These are phyloP conservation scores for Acanthochlamys bracteata DNA, from an alignment of 106 monocot genomes.

Conservation along the genomic window DNA sequence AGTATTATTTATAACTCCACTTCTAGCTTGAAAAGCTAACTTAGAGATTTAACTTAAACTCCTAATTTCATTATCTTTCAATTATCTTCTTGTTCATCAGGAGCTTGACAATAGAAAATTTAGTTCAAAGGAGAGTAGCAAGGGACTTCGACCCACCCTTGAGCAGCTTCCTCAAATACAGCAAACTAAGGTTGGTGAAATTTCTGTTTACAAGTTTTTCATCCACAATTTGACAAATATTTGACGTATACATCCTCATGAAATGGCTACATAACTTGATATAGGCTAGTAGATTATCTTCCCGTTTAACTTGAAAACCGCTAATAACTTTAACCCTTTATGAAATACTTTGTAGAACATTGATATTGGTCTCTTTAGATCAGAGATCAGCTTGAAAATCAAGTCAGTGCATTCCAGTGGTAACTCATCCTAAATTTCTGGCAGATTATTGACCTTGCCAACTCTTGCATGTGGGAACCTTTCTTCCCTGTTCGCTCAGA, in stretches of 20 bases:
- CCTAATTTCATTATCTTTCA: too few species aligned
- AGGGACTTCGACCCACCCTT: conserved; percentile 16
- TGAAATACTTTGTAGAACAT: too few species aligned
- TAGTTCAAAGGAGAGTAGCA: conserved; percentile 6
- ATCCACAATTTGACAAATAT: too few species aligned
- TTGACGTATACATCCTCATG: background rate
- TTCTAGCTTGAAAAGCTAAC: too few species aligned
- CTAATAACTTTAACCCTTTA: too few species aligned
- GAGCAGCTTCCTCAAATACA: conserved; percentile 20
- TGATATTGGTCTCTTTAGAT: too few species aligned
- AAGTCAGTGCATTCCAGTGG: too few species aligned
- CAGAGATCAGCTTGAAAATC: too few species aligned
- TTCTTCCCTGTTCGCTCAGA: conserved; percentile 31
- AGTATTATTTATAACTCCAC: too few species aligned
- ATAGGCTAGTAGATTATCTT: background rate
- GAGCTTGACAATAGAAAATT: conserved; percentile 23
- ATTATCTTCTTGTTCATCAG: conserved; percentile 1
- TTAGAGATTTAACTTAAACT: too few species aligned
- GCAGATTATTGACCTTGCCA: conserved; percentile 38
- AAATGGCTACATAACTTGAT: background rate
- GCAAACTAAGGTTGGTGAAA: conserved; percentile 27
- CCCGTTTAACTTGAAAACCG: too few species aligned
- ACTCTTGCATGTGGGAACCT: conserved; percentile 39
- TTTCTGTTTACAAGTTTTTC: background rate
- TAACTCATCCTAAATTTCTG: background rate